These are phyloP conservation scores for Heliamphora exappendiculata DNA, from an alignment of 148 eudicot genomes.

Conservation along the genomic window DNA sequence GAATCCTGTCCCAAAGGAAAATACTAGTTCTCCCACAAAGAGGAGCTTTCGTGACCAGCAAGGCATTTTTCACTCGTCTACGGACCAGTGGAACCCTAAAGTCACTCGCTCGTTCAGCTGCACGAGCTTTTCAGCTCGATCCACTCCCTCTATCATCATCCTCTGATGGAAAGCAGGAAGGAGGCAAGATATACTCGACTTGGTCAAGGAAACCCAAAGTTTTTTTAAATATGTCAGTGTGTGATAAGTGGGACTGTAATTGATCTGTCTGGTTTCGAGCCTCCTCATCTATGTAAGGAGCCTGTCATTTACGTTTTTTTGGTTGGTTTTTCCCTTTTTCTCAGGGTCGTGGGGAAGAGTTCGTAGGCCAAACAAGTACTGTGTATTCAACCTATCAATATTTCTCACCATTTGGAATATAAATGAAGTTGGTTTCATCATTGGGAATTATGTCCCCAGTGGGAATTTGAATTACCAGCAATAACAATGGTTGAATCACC, in stretches of 20 bases:
- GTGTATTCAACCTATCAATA: not conserved
- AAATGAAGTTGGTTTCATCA: not conserved
- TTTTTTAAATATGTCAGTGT: too few species aligned
- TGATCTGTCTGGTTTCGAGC: too few species aligned
- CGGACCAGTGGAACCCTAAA: too few species aligned
- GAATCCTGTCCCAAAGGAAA: too few species aligned
- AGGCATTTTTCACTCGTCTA: too few species aligned
- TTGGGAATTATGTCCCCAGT: not conserved
- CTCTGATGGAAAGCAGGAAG: not conserved
- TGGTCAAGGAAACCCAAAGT: not conserved
- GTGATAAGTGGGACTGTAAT: too few species aligned
- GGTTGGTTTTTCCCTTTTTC: not conserved
- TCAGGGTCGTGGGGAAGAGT: not conserved
- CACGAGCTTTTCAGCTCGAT: not conserved
- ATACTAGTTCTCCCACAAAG: too few species aligned
- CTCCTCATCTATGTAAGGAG: too few species aligned
- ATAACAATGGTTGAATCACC: not conserved
- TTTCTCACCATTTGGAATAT: not conserved
- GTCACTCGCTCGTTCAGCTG: too few species aligned
- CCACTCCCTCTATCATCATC: not conserved
- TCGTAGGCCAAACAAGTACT: not conserved
- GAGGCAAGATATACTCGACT: not conserved
- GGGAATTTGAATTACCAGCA: not conserved
- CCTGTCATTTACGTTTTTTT: too few species aligned
- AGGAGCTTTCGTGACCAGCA: too few species aligned